Conservation (phyloP, 2,329 filamentous ascomycete species). For the Arthrobotrys sphaeroides region DNA sequence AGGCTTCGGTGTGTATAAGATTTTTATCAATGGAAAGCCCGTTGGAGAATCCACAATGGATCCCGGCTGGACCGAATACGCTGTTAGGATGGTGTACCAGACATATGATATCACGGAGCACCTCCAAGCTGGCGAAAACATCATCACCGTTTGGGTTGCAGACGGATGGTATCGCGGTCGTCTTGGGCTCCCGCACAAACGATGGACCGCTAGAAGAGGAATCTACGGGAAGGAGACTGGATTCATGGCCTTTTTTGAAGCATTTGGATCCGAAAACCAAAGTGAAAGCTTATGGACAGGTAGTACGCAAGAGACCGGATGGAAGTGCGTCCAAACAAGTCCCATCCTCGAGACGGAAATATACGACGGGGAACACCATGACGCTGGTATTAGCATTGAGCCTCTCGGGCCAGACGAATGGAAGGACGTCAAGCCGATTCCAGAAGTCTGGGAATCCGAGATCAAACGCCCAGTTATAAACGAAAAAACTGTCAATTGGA, state of each 20-base stretch:
- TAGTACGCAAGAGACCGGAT: conserved; percentile 20
- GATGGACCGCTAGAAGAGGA: conserved; percentile 42
- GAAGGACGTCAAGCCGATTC: conserved; percentile 32
- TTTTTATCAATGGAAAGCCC: conserved; percentile 37
- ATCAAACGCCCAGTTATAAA: not conserved
- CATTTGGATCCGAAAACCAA: not conserved
- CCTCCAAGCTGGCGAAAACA: conserved; percentile 24
- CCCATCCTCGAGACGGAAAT: conserved; percentile 37
- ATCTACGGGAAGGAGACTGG: conserved; percentile 45
- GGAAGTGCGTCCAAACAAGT: conserved; percentile 24
- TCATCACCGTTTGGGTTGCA: conserved; percentile 25
- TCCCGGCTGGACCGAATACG: conserved; percentile 47
- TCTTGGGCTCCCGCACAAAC: conserved; percentile 23
- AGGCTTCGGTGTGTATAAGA: conserved; percentile 37
- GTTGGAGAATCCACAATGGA: conserved; percentile 43
- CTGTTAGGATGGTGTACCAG: conserved; percentile 27
- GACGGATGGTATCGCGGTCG: conserved; percentile 50
- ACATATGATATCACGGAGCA: conserved; percentile 50
- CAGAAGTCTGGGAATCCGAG: not conserved
- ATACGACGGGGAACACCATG: conserved; percentile 41
- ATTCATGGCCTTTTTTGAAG: conserved; percentile 33
- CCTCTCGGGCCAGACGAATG: not conserved
- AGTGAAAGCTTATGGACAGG: conserved; percentile 39
- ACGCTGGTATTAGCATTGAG: conserved; percentile 27
- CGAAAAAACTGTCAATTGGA: conserved; percentile 2